phyloP scores from a whole-genome alignment of 768 basidiomycete genomes.

The Leccinum subgranulosum region DNA sequence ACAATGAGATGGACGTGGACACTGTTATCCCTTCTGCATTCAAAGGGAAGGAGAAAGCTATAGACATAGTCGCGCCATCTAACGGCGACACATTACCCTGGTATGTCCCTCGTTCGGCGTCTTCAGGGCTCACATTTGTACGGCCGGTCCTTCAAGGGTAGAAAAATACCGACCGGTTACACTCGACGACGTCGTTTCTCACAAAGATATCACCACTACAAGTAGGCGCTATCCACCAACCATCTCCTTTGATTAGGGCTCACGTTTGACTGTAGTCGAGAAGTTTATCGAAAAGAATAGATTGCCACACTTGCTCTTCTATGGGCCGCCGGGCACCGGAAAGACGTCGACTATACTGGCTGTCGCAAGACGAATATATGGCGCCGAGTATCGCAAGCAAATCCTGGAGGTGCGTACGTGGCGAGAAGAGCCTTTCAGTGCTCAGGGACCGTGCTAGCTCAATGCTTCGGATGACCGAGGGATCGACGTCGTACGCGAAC shows the following conservation, averaged over 20 bases:
- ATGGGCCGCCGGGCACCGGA: slow-evolving; percentile 97
- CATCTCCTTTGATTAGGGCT: not conserved
- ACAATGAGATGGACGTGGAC: slow-evolving; percentile 51
- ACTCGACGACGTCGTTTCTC: slow-evolving; percentile 93
- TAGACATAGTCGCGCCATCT: slow-evolving; percentile 37
- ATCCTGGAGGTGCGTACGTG: slow-evolving; percentile 75
- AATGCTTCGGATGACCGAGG: slow-evolving; percentile 99
- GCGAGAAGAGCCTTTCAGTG: not conserved
- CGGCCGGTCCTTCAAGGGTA: slow-evolving; percentile 57
- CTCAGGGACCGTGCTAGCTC: slow-evolving; percentile 48
- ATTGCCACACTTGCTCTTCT: slow-evolving; percentile 92
- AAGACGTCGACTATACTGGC: slow-evolving; percentile 98
- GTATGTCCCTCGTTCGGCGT: slow-evolving; percentile 40
- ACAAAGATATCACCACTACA: slow-evolving; percentile 91
- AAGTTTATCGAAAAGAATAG: slow-evolving; percentile 95
- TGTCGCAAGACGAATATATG: slow-evolving; percentile 93
- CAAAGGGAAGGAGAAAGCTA: slow-evolving; percentile 74
- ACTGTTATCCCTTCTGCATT: slow-evolving; percentile 24
- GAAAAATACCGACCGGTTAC: slow-evolving; percentile 95
- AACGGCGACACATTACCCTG: slow-evolving; percentile 79
- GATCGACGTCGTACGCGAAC: slow-evolving; percentile 97
- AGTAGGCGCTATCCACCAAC: slow-evolving; percentile 45
- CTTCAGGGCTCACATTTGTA: not conserved
- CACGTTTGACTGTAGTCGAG: slow-evolving; percentile 61
- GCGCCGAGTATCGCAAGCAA: slow-evolving; percentile 79